phyloP scores from a whole-genome alignment of 192 early-diverging fungal genomes.

The Tieghemiomyces parasiticus region DNA sequence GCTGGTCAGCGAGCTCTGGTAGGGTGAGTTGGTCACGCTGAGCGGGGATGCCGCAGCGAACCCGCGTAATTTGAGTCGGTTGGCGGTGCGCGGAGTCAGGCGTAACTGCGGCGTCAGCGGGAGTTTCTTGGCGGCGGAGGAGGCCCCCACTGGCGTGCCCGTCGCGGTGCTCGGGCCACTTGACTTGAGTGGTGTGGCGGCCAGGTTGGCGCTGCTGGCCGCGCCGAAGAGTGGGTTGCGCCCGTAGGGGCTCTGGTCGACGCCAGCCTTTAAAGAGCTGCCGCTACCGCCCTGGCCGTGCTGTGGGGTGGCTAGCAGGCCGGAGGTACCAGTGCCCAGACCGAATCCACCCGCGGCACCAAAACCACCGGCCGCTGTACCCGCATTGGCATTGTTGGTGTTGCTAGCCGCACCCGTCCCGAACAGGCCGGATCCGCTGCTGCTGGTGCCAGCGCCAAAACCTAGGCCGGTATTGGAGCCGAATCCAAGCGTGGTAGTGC shows the following conservation, averaged over 20 bases:
- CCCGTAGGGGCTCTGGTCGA: constrained; percentile 83
- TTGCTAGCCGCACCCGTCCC: constrained; percentile 8
- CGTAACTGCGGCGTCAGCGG: constrained; percentile 54
- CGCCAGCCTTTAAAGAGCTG: constrained; percentile 41
- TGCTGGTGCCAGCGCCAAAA: constrained; percentile 9
- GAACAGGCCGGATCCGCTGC: constrained; percentile 14
- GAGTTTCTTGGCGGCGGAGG: constrained; percentile 41
- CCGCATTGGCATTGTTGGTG: constrained; percentile 16
- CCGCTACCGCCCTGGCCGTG: constrained; percentile 12
- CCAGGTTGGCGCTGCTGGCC: constrained; percentile 22
- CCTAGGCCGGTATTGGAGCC: constrained; percentile 10
- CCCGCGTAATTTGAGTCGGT: constrained; percentile 62
- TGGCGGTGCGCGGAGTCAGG: constrained; percentile 51
- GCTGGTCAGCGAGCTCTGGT: constrained; percentile 19
- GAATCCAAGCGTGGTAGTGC: constrained; percentile 17
- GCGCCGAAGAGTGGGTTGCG: constrained; percentile 62
- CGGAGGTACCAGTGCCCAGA: constrained; percentile 21
- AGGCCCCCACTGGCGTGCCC: constrained; percentile 15
- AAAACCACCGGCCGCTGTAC: constrained; percentile 20
- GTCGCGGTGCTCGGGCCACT: constrained; percentile 15
- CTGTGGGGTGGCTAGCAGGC: constrained; percentile 22
- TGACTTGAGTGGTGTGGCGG: constrained; percentile 14
- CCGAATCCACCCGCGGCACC: constrained; percentile 11
- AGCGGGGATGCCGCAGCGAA: constrained; percentile 31
- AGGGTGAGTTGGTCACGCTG: constrained; percentile 12